A percentile compares a stretch with the other conserved stretches of the same genome.
phyloP scores from a whole-genome alignment of 805 yeast species.

The Millerago galiae region DNA sequence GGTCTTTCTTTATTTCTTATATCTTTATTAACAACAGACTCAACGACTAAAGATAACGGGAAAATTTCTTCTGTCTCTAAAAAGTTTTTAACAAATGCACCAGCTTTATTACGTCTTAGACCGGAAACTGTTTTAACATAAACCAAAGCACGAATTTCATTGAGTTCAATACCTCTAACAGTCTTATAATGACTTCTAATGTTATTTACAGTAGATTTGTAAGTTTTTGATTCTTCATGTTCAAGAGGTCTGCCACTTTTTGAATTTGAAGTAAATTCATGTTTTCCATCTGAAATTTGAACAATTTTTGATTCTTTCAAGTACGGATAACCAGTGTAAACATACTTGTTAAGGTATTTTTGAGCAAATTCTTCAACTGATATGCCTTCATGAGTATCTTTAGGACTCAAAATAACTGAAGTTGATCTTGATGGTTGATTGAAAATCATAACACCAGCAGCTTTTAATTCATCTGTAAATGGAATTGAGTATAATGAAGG shows the following conservation, averaged over 20 bases:
- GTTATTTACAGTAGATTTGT: conserved; percentile 33
- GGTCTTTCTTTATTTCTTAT: conserved; percentile 63
- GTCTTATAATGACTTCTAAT: conserved; percentile 39
- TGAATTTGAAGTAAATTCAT: conserved; percentile 32
- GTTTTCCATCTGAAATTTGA: conserved; percentile 49
- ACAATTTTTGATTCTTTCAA: conserved; percentile 72
- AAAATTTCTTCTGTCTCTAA: conserved; percentile 43
- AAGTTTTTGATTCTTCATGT: conserved; percentile 41
- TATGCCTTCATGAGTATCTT: conserved; percentile 47
- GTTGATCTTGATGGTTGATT: conserved; percentile 80
- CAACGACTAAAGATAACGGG: conserved; percentile 81
- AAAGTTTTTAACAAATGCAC: conserved; percentile 76
- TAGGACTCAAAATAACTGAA: conserved; percentile 64
- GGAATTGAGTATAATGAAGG: conserved; percentile 76
- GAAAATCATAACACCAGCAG: conserved; percentile 68
- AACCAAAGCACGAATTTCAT: conserved; percentile 49
- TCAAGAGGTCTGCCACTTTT: conserved; percentile 34
- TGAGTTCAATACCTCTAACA: conserved; percentile 57
- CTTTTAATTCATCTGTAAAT: conserved; percentile 44
- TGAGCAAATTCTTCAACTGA: conserved; percentile 60
- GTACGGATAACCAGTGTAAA: conserved; percentile 88
- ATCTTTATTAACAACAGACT: conserved; percentile 67
- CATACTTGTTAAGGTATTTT: conserved; percentile 51
- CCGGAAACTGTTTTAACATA: conserved; percentile 77
- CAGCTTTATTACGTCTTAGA: conserved; percentile 55